These are phyloP conservation scores for Herpetospermum pedunculosum DNA, from an alignment of 306 rosid genomes.

Conservation along the genomic window DNA sequence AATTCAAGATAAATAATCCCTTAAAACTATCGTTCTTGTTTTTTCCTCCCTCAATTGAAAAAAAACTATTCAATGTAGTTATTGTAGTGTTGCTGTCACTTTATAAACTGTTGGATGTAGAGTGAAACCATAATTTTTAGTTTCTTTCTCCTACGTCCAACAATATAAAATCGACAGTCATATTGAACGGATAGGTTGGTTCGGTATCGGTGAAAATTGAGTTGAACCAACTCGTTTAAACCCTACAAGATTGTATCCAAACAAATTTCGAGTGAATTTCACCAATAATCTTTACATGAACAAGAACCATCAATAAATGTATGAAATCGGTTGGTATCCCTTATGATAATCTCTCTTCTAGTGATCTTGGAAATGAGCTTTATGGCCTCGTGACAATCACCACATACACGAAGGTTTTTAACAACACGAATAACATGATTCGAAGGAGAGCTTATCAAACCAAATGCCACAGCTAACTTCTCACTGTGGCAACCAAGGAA, in stretches of 20 bases:
- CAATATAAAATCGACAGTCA: too few species aligned
- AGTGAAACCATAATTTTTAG: too few species aligned
- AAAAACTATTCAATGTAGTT: too few species aligned
- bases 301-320: constrained; percentile 38
- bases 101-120: too few species aligned
- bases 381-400: constrained; percentile 3
- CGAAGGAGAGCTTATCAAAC: constrained; percentile 30
- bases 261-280: constrained; percentile 9
- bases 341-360: background rate
- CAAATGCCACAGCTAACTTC: constrained; percentile 67
- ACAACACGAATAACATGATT: constrained; percentile 39
- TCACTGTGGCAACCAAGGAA: constrained; percentile 63
- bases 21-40: too few species aligned
- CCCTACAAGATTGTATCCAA: background rate
- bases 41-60: too few species aligned
- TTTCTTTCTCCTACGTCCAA: too few species aligned
- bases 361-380: background rate
- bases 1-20: too few species aligned
- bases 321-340: constrained; percentile 25
- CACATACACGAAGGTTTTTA: constrained; percentile 3
- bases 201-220: background rate
- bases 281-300: constrained; percentile 24
- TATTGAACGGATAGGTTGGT: too few species aligned
- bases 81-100: too few species aligned
- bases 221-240: background rate